phyloP scores from a whole-genome alignment of 2,329 filamentous ascomycete genomes.

The Didymella keratinophila region DNA sequence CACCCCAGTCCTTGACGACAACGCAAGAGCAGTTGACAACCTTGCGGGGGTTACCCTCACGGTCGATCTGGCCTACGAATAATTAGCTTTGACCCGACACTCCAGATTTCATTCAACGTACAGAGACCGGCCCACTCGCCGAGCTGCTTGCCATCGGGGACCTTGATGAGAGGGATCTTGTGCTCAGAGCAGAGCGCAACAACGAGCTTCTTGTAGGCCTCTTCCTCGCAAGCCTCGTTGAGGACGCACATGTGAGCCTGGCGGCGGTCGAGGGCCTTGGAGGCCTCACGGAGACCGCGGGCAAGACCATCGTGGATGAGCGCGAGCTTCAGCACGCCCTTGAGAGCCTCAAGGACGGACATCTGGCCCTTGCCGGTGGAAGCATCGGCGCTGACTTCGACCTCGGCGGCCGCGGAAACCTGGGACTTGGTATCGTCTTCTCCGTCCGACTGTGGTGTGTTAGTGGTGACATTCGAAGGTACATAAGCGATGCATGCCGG shows the following conservation, averaged over 20 bases:
- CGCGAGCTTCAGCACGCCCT: conserved; percentile 97
- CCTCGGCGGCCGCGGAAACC: conserved; percentile 80
- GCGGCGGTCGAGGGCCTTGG: conserved; percentile 97
- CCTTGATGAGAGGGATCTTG: conserved; percentile 99
- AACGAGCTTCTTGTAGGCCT: conserved; percentile 99
- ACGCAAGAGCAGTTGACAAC: conserved; percentile 99
- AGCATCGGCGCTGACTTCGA: conserved; percentile 94
- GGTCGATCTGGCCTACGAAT: conserved; percentile 86
- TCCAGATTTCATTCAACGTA: conserved; percentile 64
- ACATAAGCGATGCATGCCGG: conserved; percentile 10
- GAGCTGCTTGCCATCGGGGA: conserved; percentile 98
- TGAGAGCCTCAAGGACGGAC: conserved; percentile 97
- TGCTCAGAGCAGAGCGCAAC: conserved; percentile 98
- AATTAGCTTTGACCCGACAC: conserved; percentile 17
- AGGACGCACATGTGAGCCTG: conserved; percentile 99
- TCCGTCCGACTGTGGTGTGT: conserved; percentile 87
- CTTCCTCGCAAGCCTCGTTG: conserved; percentile 99
- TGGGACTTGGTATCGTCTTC: conserved; percentile 98
- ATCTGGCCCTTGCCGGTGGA: conserved; percentile 83
- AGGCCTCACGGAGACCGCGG: conserved; percentile 96
- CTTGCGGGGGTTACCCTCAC: conserved; percentile 99
- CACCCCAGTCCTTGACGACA: conserved; percentile 99
- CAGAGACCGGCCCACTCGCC: conserved; percentile 99
- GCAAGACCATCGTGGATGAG: conserved; percentile 99
- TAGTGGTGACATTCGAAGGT: conserved; percentile 25